Conservation (phyloP, 2,329 filamentous ascomycete genomes). For the Harringtonia aguacate region DNA sequence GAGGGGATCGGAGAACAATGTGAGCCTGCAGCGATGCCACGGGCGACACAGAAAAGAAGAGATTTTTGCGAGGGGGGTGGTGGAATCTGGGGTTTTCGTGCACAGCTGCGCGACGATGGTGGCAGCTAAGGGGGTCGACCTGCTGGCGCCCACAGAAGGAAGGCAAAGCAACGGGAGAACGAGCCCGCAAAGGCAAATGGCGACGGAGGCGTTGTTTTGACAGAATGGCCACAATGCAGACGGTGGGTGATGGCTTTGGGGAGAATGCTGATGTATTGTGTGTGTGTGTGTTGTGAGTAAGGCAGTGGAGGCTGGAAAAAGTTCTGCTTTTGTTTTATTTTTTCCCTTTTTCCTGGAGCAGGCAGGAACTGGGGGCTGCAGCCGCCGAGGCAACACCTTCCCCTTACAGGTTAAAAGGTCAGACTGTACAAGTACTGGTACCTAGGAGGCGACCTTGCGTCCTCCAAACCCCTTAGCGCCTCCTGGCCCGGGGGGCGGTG, state of each 20-base stretch:
- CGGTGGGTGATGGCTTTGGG: conserved; percentile 7
- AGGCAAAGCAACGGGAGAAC: conserved; percentile 7
- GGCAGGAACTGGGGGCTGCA: neutral
- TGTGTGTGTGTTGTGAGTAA: conserved; percentile 5
- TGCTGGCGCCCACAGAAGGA: conserved; percentile 1
- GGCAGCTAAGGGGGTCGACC: neutral
- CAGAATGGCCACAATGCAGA: conserved; percentile 5
- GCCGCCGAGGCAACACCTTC: conserved; percentile 4
- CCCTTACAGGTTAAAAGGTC: neutral
- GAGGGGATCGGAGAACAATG: neutral
- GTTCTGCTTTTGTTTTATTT: conserved; percentile 6
- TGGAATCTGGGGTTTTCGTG: neutral
- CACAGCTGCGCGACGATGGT: neutral
- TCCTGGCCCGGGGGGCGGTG: too few species aligned
- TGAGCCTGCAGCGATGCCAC: neutral
- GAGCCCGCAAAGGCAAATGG: conserved; percentile 5
- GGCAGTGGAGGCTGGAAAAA: conserved; percentile 11
- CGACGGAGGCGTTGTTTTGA: conserved; percentile 1
- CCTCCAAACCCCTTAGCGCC: too few species aligned
- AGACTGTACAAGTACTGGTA: neutral
- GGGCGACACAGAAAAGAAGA: neutral
- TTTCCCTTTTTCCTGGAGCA: conserved; percentile 1
- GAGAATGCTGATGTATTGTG: conserved; percentile 6
- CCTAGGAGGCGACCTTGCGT: too few species aligned
- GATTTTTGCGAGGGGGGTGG: conserved; percentile 3